Conservation (phyloP, 2,329 filamentous ascomycete species). For the Paecilomyces fulvus region DNA sequence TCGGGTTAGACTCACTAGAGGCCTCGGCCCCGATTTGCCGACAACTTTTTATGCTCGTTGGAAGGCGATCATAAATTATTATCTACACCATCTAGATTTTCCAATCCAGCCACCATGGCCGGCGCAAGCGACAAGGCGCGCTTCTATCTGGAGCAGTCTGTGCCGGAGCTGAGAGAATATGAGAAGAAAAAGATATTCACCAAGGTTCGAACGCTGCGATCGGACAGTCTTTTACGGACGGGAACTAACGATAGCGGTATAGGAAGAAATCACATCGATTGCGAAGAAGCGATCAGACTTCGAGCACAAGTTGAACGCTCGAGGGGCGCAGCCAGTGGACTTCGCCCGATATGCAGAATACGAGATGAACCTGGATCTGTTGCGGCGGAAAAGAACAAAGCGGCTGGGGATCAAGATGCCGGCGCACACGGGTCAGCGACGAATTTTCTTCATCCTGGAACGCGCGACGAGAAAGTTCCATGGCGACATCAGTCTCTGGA, state of each 20-base stretch:
- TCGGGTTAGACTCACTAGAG: conserved; percentile 7
- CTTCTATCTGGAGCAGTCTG: conserved; percentile 85
- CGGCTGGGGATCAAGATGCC: conserved; percentile 68
- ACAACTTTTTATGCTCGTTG: conserved; percentile 19
- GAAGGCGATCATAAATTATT: background rate
- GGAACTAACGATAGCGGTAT: conserved; percentile 6
- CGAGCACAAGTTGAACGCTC: conserved; percentile 81
- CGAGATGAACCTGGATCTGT: conserved; percentile 59
- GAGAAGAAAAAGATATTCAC: conserved; percentile 87
- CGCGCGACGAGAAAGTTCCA: conserved; percentile 77
- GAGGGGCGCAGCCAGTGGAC: conserved; percentile 66
- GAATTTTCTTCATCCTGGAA: conserved; percentile 83
- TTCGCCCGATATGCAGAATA: conserved; percentile 76
- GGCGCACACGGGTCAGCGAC: conserved; percentile 65
- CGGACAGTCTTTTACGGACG: background rate
- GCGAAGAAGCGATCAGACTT: conserved; percentile 86
- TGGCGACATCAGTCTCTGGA: conserved; percentile 74
- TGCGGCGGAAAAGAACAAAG: conserved; percentile 74
- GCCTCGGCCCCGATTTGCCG: conserved; percentile 5
- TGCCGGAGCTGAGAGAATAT: conserved; percentile 86
- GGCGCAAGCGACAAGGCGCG: conserved; percentile 87
- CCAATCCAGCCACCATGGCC: conserved; percentile 51
- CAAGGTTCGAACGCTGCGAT: conserved; percentile 44
- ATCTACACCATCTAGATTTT: background rate
- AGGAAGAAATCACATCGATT: conserved; percentile 86